Percentiles rank a stretch among this genome's conserved stretches.
Evolutionary conservation across 2,329 filamentous ascomycete species (phyloP).

Genomic region (Basipetospora sp.): DNA sequence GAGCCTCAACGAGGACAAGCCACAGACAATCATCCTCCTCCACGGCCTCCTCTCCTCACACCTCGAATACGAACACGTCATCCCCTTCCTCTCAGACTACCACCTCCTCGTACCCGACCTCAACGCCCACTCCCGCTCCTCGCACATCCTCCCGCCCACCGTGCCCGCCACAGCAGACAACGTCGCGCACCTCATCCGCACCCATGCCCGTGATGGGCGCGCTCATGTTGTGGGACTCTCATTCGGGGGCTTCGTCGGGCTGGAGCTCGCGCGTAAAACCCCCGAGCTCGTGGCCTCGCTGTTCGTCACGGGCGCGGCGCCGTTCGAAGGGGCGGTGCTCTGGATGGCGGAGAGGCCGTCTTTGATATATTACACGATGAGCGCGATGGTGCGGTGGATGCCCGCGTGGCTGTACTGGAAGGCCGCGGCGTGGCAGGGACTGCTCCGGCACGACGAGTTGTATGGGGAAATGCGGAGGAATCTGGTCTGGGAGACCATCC

Average conservation of each 20-base stretch:
- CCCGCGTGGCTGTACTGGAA: slow-evolving; percentile 15
- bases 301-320: slow-evolving; percentile 21
- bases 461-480: slow-evolving; percentile 21
- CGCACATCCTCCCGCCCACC: slow-evolving; percentile 17
- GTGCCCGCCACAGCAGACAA: slow-evolving; percentile 17
- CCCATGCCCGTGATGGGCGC: slow-evolving; percentile 19
- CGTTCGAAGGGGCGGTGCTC: slow-evolving; percentile 14
- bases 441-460: slow-evolving; percentile 16
- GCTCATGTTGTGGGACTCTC: slow-evolving; percentile 28
- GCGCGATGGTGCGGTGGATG: slow-evolving; percentile 14
- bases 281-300: slow-evolving; percentile 21
- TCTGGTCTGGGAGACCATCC: slow-evolving; percentile 13
- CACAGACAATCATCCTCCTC: slow-evolving; percentile 18
- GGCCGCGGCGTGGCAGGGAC: slow-evolving; percentile 14
- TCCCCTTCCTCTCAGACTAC: slow-evolving; percentile 20
- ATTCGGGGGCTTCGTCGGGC: slow-evolving; percentile 22
- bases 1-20: slow-evolving; percentile 16
- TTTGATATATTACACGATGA: slow-evolving; percentile 15
- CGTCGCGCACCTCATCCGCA: slow-evolving; percentile 21
- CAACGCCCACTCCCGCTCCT: slow-evolving; percentile 23
- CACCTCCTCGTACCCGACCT: slow-evolving; percentile 26
- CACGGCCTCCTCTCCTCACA: slow-evolving; percentile 19
- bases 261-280: slow-evolving; percentile 19
- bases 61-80: slow-evolving; percentile 21
- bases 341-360: slow-evolving; percentile 15